Conservation (phyloP, 352 stramenopile species). For the Phytophthora citrophthora region DNA sequence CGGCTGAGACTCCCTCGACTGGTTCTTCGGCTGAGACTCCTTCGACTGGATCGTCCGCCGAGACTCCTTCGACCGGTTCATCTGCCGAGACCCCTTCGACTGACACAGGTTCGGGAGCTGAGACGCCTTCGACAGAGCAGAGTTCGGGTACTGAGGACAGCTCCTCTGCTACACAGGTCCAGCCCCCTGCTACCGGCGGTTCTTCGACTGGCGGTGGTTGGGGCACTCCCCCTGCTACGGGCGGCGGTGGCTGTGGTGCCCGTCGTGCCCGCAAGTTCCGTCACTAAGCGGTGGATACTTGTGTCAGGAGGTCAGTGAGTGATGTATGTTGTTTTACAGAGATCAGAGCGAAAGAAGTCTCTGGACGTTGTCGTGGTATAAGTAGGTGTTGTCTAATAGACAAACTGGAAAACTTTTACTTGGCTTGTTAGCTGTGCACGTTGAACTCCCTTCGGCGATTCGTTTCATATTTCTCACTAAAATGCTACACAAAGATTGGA, state of each 20-base stretch:
- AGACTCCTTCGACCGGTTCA: background rate
- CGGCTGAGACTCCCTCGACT: background rate
- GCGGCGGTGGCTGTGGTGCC: slow-evolving; percentile 8
- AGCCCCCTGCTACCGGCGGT: background rate
- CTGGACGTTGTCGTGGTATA: slow-evolving; percentile 5
- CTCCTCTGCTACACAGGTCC: background rate
- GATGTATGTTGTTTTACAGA: slow-evolving; percentile 11
- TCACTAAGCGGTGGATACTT: slow-evolving; percentile 11
- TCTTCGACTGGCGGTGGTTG: slow-evolving; percentile 6
- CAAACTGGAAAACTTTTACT: slow-evolving; percentile 5
- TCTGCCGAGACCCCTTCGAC: slow-evolving; percentile 5
- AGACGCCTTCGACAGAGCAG: slow-evolving; percentile 6
- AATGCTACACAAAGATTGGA: no score
- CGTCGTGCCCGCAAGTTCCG: slow-evolving; percentile 20
- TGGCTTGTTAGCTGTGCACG: background rate
- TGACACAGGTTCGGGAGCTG: background rate
- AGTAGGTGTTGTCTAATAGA: slow-evolving; percentile 23
- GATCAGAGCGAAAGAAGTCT: slow-evolving; percentile 16
- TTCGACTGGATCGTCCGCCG: background rate
- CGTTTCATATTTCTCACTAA: background rate
- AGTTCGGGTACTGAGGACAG: background rate
- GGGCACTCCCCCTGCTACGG: background rate
- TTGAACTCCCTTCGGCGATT: no score
- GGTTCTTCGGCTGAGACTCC: background rate
- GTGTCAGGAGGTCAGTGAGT: slow-evolving; percentile 7